A percentile compares a stretch with the other conserved stretches of the same genome.
Evolutionary conservation across 768 basidiomycete genomes (phyloP).

Genomic region (Tulasnella sp.): DNA sequence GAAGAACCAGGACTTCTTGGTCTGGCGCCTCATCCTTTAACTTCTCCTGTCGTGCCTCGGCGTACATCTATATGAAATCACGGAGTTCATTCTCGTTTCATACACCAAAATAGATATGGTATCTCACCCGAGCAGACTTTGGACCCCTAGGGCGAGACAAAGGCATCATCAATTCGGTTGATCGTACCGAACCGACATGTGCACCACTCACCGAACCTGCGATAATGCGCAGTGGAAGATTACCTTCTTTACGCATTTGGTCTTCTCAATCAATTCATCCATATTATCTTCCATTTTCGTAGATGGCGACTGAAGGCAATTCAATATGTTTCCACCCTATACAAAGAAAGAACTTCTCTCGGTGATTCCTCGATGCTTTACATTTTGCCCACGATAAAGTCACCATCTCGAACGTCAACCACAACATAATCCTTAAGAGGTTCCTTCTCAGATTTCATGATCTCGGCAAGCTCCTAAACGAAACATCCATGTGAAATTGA

Average conservation of each 20-base stretch:
- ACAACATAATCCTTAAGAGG: constrained; percentile 56
- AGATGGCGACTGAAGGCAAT: constrained; percentile 50
- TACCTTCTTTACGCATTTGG: constrained; percentile 47
- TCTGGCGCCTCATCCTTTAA: constrained; percentile 29
- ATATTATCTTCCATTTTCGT: constrained; percentile 43
- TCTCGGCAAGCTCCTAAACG: constrained; percentile 53
- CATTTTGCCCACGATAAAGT: constrained; percentile 33
- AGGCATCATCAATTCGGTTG: constrained; percentile 9
- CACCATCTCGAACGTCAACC: constrained; percentile 77
- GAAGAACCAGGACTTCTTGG: constrained; percentile 54
- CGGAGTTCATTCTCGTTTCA: background rate
- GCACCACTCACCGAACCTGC: constrained; percentile 51
- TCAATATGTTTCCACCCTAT: constrained; percentile 62
- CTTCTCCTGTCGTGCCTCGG: constrained; percentile 29
- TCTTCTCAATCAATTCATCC: constrained; percentile 43
- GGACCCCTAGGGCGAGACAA: constrained; percentile 43
- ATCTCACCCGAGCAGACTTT: constrained; percentile 54
- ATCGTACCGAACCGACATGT: background rate
- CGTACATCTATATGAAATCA: constrained; percentile 40
- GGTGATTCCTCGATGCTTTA: background rate
- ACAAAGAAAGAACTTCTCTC: background rate
- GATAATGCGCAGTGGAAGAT: constrained; percentile 73
- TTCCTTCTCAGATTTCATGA: constrained; percentile 53
- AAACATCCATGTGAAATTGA: background rate
- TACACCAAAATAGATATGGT: background rate